These are phyloP conservation scores for Epichloe brachyelytri DNA, from an alignment of 2,329 filamentous ascomycete species.

Conservation along the genomic window DNA sequence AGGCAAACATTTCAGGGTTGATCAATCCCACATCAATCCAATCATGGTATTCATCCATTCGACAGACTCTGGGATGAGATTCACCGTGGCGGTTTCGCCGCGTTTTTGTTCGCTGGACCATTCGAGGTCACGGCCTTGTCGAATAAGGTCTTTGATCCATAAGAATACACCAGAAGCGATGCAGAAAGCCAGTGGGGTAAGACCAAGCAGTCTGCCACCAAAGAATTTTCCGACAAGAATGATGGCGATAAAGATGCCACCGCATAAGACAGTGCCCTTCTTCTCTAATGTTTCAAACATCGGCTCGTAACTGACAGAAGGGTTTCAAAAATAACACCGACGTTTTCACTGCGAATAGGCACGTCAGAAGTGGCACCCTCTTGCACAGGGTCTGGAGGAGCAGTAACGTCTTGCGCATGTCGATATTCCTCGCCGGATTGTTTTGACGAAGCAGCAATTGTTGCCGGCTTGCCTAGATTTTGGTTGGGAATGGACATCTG, in stretches of 20 bases:
- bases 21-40: conserved; percentile 75
- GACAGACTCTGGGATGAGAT: conserved; percentile 84
- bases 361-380: conserved; percentile 81
- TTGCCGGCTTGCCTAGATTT: conserved; percentile 64
- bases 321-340: conserved; percentile 90
- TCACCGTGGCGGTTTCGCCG: conserved; percentile 73
- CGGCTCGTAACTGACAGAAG: conserved; percentile 77
- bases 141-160: conserved; percentile 79
- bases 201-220: conserved; percentile 61
- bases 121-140: conserved; percentile 69
- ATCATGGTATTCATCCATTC: conserved; percentile 93
- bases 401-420: conserved; percentile 74
- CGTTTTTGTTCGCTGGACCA: conserved; percentile 81
- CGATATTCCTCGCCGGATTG: conserved; percentile 74
- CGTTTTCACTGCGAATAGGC: conserved; percentile 85
- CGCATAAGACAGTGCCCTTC: conserved; percentile 57
- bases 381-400: conserved; percentile 76
- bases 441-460: conserved; percentile 55
- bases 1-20: conserved; percentile 90
- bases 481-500: conserved; percentile 79
- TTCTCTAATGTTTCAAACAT: conserved; percentile 70
- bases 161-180: conserved; percentile 69
- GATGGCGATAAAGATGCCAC: conserved; percentile 58
- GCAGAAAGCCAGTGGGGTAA: conserved; percentile 61
- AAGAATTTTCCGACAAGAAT: conserved; percentile 68